phyloP scores from a whole-genome alignment of 257 asterid species.

The Solanum tacnaense region DNA sequence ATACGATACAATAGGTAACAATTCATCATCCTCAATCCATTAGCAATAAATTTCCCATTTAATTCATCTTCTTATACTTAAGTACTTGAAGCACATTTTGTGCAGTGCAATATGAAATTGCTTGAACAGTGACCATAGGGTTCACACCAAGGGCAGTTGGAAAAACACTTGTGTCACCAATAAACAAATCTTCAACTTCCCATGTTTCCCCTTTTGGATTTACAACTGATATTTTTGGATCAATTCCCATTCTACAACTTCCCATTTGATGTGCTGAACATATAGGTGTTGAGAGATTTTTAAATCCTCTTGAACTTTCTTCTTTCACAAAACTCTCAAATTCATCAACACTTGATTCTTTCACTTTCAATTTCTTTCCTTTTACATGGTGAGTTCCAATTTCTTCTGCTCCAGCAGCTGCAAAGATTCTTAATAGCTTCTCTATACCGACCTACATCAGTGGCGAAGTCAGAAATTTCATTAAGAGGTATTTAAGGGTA shows the following conservation, averaged over 20 bases:
- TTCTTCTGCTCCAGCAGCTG: conserved; percentile 78
- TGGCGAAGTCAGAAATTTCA: background rate
- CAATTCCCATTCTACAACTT: conserved; percentile 80
- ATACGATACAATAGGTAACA: background rate
- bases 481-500: background rate
- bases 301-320: conserved; percentile 47
- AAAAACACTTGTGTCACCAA: conserved; percentile 81
- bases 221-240: conserved; percentile 43
- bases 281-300: conserved; percentile 29
- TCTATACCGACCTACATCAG: conserved; percentile 33
- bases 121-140: conserved; percentile 87
- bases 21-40: background rate
- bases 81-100: conserved; percentile 48
- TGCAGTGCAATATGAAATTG: conserved; percentile 75
- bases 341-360: conserved; percentile 25
- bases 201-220: conserved; percentile 57
- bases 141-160: conserved; percentile 90
- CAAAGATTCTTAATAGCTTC: conserved; percentile 48
- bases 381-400: conserved; percentile 60
- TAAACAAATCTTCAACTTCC: conserved; percentile 61
- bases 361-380: conserved; percentile 50
- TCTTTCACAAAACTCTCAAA: conserved; percentile 48
- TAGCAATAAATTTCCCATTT: background rate
- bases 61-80: background rate
- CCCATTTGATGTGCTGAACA: conserved; percentile 98